A percentile compares a stretch with the other conserved stretches of the same genome.
Evolutionary conservation across 208 protist species (phyloP).

Genomic region (Acanthamoeba rhysodes): DNA sequence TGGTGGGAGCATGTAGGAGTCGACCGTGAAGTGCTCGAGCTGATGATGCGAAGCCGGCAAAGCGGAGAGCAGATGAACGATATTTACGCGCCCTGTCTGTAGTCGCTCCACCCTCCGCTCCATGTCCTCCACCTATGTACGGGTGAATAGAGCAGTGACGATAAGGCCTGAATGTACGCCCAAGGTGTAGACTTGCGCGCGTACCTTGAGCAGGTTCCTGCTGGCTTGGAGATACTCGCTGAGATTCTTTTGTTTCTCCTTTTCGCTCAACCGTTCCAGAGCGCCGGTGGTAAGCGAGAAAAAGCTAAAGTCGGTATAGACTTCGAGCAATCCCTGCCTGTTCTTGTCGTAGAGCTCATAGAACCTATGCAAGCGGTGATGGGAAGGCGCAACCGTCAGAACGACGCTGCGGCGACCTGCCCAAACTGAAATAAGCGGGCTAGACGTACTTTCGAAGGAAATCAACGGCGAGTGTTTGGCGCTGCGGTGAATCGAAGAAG

Average conservation of each 20-base stretch:
- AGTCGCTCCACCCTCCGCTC: conserved; percentile 53
- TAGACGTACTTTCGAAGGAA: conserved; percentile 58
- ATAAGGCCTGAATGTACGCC: background rate
- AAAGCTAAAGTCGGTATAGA: conserved; percentile 66
- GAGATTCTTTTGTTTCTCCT: conserved; percentile 67
- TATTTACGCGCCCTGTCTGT: conserved; percentile 60
- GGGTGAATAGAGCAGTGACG: background rate
- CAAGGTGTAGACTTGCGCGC: background rate
- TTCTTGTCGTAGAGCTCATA: conserved; percentile 76
- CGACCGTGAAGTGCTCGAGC: conserved; percentile 39
- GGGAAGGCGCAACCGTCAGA: background rate
- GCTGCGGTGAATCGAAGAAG: conserved; percentile 64
- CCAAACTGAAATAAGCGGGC: no score
- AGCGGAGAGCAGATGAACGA: conserved; percentile 46
- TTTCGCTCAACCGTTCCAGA: background rate
- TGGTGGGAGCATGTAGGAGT: conserved; percentile 60
- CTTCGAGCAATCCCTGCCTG: conserved; percentile 46
- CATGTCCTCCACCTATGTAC: conserved; percentile 56
- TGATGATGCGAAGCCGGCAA: conserved; percentile 58
- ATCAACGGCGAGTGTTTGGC: conserved; percentile 6
- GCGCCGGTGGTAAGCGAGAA: conserved; percentile 55
- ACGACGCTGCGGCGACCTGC: no score
- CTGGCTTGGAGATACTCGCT: conserved; percentile 47
- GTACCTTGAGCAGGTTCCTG: conserved; percentile 63
- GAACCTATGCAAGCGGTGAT: conserved; percentile 10